A percentile compares a stretch with the other conserved stretches of the same genome.
Conservation (phyloP, 2,329 filamentous ascomycete genomes). For the Akanthomyces dipterigenus region DNA sequence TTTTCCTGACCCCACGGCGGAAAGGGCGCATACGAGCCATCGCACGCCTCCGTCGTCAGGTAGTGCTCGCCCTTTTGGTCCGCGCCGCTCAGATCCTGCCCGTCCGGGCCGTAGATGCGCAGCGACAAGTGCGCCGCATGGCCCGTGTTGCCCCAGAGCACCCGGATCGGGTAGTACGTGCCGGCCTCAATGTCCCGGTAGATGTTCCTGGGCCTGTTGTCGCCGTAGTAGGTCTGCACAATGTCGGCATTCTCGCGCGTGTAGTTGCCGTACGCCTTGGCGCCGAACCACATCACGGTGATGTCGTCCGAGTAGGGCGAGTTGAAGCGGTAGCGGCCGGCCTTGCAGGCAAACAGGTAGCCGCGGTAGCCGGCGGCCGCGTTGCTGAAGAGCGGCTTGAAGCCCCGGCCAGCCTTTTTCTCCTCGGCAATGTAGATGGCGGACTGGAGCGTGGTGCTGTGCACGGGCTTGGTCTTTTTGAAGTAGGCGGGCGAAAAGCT, state of each 20-base stretch:
- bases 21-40: slow-evolving; percentile 10
- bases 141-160: slow-evolving; percentile 12
- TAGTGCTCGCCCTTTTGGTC: neutral
- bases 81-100: slow-evolving; percentile 3
- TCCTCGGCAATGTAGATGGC: slow-evolving; percentile 9
- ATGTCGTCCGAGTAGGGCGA: slow-evolving; percentile 14
- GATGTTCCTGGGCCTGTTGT: slow-evolving; percentile 1
- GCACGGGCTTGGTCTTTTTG: neutral
- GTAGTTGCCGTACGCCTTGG: slow-evolving; percentile 1
- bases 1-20: slow-evolving; percentile 2
- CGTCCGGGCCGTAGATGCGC: slow-evolving; percentile 11
- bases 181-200: slow-evolving; percentile 4
- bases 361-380: slow-evolving; percentile 11
- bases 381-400: slow-evolving; percentile 7
- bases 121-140: slow-evolving; percentile 9
- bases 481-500: slow-evolving; percentile 6
- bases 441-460: neutral
- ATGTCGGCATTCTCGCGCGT: slow-evolving; percentile 12
- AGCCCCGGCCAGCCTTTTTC: neutral
- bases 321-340: slow-evolving; percentile 11
- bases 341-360: slow-evolving; percentile 12
- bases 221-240: slow-evolving; percentile 11
- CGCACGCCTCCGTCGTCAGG: slow-evolving; percentile 13
- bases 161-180: slow-evolving; percentile 13
- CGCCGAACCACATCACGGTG: slow-evolving; percentile 13